phyloP scores from a whole-genome alignment of 306 rosid genomes.

The Vigna mungo region DNA sequence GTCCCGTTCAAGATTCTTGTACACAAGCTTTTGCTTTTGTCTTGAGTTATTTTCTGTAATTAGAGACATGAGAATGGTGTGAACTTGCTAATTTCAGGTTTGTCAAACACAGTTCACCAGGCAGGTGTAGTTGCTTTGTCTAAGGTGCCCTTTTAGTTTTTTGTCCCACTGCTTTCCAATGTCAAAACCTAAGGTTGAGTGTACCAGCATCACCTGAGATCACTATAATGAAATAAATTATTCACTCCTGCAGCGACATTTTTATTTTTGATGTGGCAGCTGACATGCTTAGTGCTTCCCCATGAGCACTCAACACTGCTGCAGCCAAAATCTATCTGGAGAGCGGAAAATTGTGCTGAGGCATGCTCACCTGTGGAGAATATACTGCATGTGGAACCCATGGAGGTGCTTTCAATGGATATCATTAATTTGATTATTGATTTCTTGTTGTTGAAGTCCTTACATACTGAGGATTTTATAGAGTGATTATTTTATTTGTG shows the following conservation, averaged over 20 bases:
- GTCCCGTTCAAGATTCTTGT: conserved; percentile 24
- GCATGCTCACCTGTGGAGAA: conserved; percentile 74
- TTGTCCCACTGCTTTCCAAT: conserved; percentile 40
- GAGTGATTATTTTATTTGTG: conserved; percentile 33
- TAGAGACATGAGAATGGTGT: conserved; percentile 33
- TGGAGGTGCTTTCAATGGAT: conserved; percentile 60
- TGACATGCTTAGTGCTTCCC: conserved; percentile 82
- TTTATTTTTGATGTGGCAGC: conserved; percentile 63
- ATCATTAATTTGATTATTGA: conserved; percentile 36
- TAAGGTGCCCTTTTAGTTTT: conserved; percentile 60
- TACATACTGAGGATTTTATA: conserved; percentile 15
- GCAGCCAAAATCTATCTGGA: conserved; percentile 77
- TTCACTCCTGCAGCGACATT: conserved; percentile 35
- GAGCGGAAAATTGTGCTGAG: conserved; percentile 58
- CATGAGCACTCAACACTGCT: conserved; percentile 67
- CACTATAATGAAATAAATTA: conserved; percentile 32
- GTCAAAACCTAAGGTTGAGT: conserved; percentile 34
- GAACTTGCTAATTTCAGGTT: conserved; percentile 60
- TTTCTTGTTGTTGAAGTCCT: conserved; percentile 26
- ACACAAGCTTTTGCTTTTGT: conserved; percentile 20
- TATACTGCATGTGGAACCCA: conserved; percentile 84
- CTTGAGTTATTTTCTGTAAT: conserved; percentile 7
- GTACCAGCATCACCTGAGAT: conserved; percentile 37
- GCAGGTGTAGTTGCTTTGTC: conserved; percentile 77
- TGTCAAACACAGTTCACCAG: conserved; percentile 60